Evolutionary conservation across 768 basidiomycete species (phyloP).

Genomic region (Brasilioporus rufonigricans): DNA sequence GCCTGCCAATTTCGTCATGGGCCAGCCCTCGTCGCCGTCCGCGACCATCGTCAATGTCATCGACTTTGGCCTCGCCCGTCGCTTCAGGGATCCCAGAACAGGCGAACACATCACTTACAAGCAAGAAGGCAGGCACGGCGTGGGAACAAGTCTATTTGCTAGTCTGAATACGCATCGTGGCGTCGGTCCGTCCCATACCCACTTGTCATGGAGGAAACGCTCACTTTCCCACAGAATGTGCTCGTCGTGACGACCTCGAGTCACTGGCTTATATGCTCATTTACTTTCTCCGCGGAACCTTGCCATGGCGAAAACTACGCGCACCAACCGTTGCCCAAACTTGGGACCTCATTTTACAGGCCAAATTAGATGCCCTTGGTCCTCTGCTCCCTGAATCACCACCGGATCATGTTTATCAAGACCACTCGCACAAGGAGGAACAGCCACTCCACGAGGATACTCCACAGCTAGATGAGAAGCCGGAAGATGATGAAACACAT

Average conservation of each 20-base stretch:
- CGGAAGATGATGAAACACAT: constrained; percentile 5
- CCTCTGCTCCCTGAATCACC: constrained; percentile 16
- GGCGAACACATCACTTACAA: constrained; percentile 68
- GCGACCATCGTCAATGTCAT: constrained; percentile 84
- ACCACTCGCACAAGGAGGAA: not conserved
- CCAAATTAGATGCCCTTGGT: constrained; percentile 59
- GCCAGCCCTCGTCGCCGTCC: constrained; percentile 55
- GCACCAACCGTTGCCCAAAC: constrained; percentile 65
- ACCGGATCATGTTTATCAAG: constrained; percentile 13
- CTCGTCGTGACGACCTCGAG: constrained; percentile 78
- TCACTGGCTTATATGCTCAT: constrained; percentile 81
- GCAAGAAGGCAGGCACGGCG: constrained; percentile 71
- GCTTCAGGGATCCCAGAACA: constrained; percentile 65
- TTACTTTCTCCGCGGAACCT: constrained; percentile 73
- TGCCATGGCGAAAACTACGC: constrained; percentile 76
- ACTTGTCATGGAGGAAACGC: not conserved
- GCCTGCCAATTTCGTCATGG: constrained; percentile 99
- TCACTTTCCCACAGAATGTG: constrained; percentile 49
- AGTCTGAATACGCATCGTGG: constrained; percentile 75
- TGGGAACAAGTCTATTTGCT: constrained; percentile 76
- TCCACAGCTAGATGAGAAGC: constrained; percentile 9
- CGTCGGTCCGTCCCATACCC: constrained; percentile 47
- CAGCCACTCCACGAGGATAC: constrained; percentile 1
- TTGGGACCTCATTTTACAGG: constrained; percentile 75
- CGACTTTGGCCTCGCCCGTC: constrained; percentile 83